phyloP scores from a whole-genome alignment of 495 filamentous ascomycete species.

The Penicillium paradoxum region DNA sequence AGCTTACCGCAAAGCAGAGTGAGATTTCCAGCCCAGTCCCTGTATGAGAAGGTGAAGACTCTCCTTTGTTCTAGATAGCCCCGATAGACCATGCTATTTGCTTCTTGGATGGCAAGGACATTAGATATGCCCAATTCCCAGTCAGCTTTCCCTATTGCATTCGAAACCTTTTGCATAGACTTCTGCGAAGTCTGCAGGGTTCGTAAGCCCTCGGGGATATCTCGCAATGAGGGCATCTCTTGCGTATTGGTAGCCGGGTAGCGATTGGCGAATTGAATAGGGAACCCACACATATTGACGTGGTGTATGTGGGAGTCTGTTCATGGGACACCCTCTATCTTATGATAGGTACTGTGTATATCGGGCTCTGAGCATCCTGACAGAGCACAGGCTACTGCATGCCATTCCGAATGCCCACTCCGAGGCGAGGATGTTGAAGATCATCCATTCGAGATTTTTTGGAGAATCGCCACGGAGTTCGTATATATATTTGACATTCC shows the following conservation, averaged over 20 bases:
- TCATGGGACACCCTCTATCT: neutral
- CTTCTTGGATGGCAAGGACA: neutral
- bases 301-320: neutral
- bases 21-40: neutral
- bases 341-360: neutral
- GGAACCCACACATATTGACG: slow-evolving; percentile 2
- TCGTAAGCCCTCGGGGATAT: neutral
- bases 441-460: neutral
- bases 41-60: neutral
- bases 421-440: neutral
- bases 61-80: neutral
- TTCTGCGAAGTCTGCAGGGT: neutral
- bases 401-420: neutral
- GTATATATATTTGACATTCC: neutral
- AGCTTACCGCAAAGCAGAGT: neutral
- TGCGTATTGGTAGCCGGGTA: neutral
- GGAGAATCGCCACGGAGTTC: neutral
- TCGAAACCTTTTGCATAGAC: neutral
- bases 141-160: neutral
- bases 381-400: neutral
- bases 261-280: neutral
- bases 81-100: neutral
- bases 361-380: neutral
- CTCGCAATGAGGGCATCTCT: neutral
- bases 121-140: neutral